These are phyloP conservation scores for Serendipita sp. DNA, from an alignment of 768 basidiomycete species.

Conservation along the genomic window DNA sequence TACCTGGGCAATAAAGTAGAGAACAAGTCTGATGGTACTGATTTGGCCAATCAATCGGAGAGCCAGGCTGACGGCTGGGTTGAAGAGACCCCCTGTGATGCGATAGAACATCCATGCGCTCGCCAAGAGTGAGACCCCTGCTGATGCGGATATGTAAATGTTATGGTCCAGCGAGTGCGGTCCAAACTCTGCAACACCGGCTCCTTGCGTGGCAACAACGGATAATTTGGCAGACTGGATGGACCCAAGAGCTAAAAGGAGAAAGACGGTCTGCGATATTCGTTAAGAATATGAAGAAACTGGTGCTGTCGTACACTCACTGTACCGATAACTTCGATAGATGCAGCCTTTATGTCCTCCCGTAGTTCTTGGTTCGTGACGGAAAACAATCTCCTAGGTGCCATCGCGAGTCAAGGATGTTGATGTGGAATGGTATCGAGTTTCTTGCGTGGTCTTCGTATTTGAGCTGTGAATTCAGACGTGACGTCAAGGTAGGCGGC, in stretches of 20 bases:
- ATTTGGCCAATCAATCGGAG: conserved; percentile 41
- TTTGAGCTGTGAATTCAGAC: no score
- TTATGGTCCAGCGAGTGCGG: conserved; percentile 22
- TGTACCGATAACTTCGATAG: conserved; percentile 11
- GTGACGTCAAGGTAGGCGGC: no score
- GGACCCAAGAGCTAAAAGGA: conserved; percentile 48
- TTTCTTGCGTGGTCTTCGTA: no score
- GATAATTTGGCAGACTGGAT: conserved; percentile 34
- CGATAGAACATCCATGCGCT: conserved; percentile 55
- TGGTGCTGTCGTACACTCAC: neutral
- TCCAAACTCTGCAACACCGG: conserved; percentile 10
- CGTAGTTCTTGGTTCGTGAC: no score
- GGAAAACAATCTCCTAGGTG: no score
- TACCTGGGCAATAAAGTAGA: conserved; percentile 43
- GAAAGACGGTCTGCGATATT: conserved; percentile 24
- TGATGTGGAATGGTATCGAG: no score
- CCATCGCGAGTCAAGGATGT: no score
- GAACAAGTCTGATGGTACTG: conserved; percentile 35
- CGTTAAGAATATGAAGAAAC: neutral
- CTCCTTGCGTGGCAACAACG: conserved; percentile 17
- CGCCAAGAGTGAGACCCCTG: conserved; percentile 45
- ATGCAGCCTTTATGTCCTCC: conserved; percentile 10
- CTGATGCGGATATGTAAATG: conserved; percentile 40
- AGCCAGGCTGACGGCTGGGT: conserved; percentile 43
- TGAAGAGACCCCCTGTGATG: conserved; percentile 47